Evolutionary conservation across 108 stramenopile genomes (phyloP).

Genomic region (Cyclostephanos invisitatus): DNA sequence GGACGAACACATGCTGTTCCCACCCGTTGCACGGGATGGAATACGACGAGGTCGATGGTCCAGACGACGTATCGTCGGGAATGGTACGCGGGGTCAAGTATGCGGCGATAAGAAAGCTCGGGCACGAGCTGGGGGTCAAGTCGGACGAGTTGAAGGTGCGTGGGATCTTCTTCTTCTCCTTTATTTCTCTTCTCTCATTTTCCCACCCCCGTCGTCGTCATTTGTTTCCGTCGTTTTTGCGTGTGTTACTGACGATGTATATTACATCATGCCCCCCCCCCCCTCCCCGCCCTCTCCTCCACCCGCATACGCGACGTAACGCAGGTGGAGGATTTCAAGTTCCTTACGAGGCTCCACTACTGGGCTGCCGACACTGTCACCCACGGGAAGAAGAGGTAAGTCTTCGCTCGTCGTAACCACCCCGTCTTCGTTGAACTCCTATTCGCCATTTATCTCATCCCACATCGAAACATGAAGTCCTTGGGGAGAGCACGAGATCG

Average conservation of each 20-base stretch:
- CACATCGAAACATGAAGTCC: conserved; percentile 55
- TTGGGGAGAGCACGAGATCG: conserved; percentile 99
- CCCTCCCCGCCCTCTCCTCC: too few relatives aligned
- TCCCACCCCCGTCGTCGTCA: too few relatives aligned
- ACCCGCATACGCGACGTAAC: too few relatives aligned
- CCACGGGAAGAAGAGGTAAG: conserved; percentile 55
- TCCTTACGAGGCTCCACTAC: conserved; percentile 97
- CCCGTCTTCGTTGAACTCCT: too few relatives aligned
- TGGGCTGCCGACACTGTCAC: conserved; percentile 93
- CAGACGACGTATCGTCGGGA: conserved; percentile 64
- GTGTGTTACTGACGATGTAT: too few relatives aligned
- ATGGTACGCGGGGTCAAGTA: conserved; percentile 87
- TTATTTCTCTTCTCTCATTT: too few relatives aligned
- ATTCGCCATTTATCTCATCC: too few relatives aligned
- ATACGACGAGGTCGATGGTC: conserved; percentile 73
- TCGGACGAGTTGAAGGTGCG: conserved; percentile 47
- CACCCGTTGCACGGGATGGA: conserved; percentile 96
- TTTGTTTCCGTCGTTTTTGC: too few relatives aligned
- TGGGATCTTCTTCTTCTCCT: too few relatives aligned
- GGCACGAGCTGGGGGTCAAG: conserved; percentile 95
- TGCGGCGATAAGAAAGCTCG: conserved; percentile 96
- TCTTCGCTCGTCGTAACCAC: too few relatives aligned
- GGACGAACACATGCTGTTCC: conserved; percentile 99
- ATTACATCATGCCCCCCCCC: too few relatives aligned
- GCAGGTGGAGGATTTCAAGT: conserved; percentile 83